Base-by-base conservation (phyloP, 352 stramenopile species). In the Peronospora belbahrii region DNA sequence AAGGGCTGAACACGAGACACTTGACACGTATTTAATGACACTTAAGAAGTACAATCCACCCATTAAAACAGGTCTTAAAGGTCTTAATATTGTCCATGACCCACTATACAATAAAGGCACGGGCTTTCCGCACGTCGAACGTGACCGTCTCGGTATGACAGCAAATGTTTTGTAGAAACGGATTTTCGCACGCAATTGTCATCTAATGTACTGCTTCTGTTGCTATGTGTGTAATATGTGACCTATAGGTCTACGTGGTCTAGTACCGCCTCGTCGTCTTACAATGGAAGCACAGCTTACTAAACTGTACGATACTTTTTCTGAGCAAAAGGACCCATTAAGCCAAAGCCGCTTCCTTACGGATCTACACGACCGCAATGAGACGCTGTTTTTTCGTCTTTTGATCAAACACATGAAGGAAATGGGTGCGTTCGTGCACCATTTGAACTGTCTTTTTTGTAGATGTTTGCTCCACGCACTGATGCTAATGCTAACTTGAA, bases 281-380 rank as follows among this genome's bases (percentile, higher is more conserved):
- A 71, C 69, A 42, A 76, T 91, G 55, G 58, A 85, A 27, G 65
- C 64, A 39, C 81, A 87, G 65, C 67, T 88, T 20, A 56, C 72
- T 19, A 91, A 91, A 59, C 42, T 89, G 33, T 89, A 91, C 59
- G 58, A 83, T 35, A 67, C 74, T 20, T 88, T 73, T 42, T 71
- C 64, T 28, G 40, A 79, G 36, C 74, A 88, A 52, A 63, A 70
- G 46, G 74, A 91, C 44, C 66, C 82, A 31, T 83, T 98, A 43
- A 69, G 71, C 39, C 97, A 98, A 73, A 94, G 96, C 63, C 70
- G 95, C 20, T 96, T 96, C 62, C 67, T 98, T 35, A 90, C 68
- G 40, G 90, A 97, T 54, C 62, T 98, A 41, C 93, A 97, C 62
- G 94, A 98, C 73, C 80, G 85, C 25, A 98, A 98, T 70, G 93